Evolutionary conservation across 345 rosid genomes (phyloP), one percentile per base, ranked within the genome.

Genomic region (Sonneratia caseolaris): DNA sequence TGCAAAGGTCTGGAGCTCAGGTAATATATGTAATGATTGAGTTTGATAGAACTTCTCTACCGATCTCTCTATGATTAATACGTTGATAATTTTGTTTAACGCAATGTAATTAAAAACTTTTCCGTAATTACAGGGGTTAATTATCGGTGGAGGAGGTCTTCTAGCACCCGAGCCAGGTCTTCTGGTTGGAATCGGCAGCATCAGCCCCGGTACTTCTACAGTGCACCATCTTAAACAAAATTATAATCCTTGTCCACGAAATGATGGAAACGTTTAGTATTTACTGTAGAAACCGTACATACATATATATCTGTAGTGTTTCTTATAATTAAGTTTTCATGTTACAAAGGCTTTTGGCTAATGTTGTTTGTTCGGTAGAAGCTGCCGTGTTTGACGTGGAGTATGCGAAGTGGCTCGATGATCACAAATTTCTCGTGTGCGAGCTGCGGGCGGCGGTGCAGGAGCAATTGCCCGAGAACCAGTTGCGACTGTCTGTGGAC

Each of bases 401-500:
- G 85, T 96, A 96, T 19, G 76, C 86, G 9, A 81, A 97, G 75
- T 96, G 99, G 99, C 78, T 80, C 0, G 99, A 96, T 76, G 97
- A 92, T 83, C 89, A 96, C 76, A 96, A 90, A 67, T 85, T 95
- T 5, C 76, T 91, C 3, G 82, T 85, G 83, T 81, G 87, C 38
- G 98, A 96, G 85, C 93, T 96, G 19, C 83, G 96, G 59, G 96
- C 95, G 0, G 99, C 99, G 3, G 86, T 92, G 64, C 96, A 92
- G 71, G 98, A 96, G 69, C 88, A 92, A 71, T 70, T 92, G 53
- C 86, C 89, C 0, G 99, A 96, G 78, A 89, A 89, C 72, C 97
- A 96, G 79, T 95, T 96, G 3, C 78, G 92, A 81, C 79, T 96
- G 70, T 91, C 81, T 37, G 98, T 96, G 40, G 97, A 89, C 78